Conservation (phyloP, 164 flowering plant genomes). For the Nelumbo lutea region DNA sequence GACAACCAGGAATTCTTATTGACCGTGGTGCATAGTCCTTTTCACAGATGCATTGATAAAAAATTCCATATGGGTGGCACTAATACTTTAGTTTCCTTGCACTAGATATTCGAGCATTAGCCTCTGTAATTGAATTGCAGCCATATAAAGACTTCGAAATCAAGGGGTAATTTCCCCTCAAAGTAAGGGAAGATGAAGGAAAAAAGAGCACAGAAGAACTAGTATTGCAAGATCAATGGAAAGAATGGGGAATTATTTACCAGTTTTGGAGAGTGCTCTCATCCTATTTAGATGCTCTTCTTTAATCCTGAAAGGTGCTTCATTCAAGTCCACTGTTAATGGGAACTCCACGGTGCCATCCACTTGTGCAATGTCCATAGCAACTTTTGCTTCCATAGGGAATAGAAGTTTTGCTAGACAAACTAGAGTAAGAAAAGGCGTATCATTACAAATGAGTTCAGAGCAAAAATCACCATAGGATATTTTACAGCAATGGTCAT, state of each 20-base stretch:
- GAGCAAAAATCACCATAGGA: background rate
- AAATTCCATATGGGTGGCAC: too few relatives aligned
- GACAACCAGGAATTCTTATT: too few relatives aligned
- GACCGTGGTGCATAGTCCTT: too few relatives aligned
- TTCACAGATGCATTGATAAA: too few relatives aligned
- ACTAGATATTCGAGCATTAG: too few relatives aligned
- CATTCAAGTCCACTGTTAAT: slow-evolving; percentile 61
- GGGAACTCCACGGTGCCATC: slow-evolving; percentile 63
- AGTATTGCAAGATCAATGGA: background rate
- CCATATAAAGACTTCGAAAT: too few relatives aligned
- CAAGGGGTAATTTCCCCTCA: background rate
- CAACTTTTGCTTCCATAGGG: slow-evolving; percentile 82
- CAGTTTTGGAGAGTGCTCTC: slow-evolving; percentile 70
- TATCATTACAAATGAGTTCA: slow-evolving; percentile 1
- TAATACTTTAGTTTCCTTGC: too few relatives aligned
- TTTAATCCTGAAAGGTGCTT: slow-evolving; percentile 64
- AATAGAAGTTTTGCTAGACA: slow-evolving; percentile 70
- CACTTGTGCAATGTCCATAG: slow-evolving; percentile 82
- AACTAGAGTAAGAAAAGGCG: slow-evolving; percentile 34
- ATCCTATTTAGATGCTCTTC: slow-evolving; percentile 67
- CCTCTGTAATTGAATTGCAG: too few relatives aligned
- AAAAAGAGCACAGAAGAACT: background rate
- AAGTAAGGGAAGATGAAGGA: background rate
- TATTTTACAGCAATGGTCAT: too few relatives aligned
- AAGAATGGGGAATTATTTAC: slow-evolving; percentile 24